Percentiles rank a stretch among this genome's conserved stretches.
These are phyloP conservation scores for Phlebiopsis flavidoalba DNA, from an alignment of 768 basidiomycete genomes.

Conservation along the genomic window DNA sequence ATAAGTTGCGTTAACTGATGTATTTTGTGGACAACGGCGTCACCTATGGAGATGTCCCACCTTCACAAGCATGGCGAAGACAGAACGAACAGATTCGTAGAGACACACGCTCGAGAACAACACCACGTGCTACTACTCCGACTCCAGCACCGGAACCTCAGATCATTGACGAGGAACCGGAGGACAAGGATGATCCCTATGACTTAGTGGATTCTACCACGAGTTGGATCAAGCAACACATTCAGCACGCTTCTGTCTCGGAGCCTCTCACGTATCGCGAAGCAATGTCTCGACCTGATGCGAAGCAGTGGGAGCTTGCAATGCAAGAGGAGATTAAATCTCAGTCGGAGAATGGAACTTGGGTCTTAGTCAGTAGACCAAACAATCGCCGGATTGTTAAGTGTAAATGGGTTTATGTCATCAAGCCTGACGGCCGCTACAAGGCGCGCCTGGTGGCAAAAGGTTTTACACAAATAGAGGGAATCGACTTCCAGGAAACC, in stretches of 20 bases:
- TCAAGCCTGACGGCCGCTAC: constrained; percentile 19
- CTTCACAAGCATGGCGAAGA: background rate
- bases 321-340: background rate
- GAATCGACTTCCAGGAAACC: constrained; percentile 23
- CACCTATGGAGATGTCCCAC: background rate
- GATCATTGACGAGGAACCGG: background rate
- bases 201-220: background rate
- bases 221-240: background rate
- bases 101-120: background rate
- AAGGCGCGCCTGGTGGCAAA: constrained; percentile 21
- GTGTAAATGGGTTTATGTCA: background rate
- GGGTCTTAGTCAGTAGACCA: background rate
- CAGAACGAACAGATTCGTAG: background rate
- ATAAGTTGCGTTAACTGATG: too few relatives aligned
- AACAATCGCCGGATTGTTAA: background rate
- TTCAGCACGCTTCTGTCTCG: background rate
- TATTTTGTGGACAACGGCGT: background rate
- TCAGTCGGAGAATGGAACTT: background rate
- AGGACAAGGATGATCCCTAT: background rate
- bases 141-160: background rate
- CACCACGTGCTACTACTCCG: background rate
- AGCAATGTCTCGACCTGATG: background rate
- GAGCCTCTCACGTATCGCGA: background rate
- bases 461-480: constrained; percentile 20
- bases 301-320: background rate